Evolutionary conservation across 495 filamentous ascomycete genomes (phyloP).

Genomic region (Staphylotrichum longicolle): DNA sequence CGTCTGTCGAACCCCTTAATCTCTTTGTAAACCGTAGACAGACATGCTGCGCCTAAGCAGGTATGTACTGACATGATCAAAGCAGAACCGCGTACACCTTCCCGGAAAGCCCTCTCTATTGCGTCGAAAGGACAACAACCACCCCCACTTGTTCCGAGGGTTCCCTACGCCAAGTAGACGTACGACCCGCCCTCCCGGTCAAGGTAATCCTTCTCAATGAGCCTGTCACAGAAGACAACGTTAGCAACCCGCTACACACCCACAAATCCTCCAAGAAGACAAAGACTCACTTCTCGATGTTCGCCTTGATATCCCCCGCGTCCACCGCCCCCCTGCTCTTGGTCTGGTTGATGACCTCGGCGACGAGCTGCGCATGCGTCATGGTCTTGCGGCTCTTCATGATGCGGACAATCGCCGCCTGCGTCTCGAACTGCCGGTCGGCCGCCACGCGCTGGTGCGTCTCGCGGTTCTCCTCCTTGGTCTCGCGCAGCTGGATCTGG

Average conservation of each 20-base stretch:
- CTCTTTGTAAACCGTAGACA: too few species aligned
- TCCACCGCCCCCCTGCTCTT: conserved; percentile 80
- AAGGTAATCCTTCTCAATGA: conserved; percentile 56
- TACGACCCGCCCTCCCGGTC: conserved; percentile 81
- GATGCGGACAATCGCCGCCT: conserved; percentile 94
- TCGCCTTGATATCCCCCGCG: conserved; percentile 83
- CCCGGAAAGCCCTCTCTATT: too few species aligned
- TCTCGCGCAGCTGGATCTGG: conserved; percentile 95
- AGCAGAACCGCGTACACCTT: too few species aligned
- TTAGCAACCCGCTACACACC: conserved; percentile 2
- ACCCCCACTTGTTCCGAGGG: too few species aligned
- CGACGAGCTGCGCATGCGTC: conserved; percentile 74
- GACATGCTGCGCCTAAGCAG: too few species aligned
- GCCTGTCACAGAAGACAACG: conserved; percentile 42
- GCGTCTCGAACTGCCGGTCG: conserved; percentile 91
- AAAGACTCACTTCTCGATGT: conserved; percentile 80
- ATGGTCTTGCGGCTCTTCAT: conserved; percentile 95
- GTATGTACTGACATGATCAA: too few species aligned
- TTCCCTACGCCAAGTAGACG: conserved; percentile 68
- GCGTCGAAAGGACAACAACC: too few species aligned
- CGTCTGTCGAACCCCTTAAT: too few species aligned
- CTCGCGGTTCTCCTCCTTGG: conserved; percentile 79
- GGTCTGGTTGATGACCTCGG: conserved; percentile 85
- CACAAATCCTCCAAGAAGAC: neutral
- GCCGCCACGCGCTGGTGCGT: conserved; percentile 86